These are phyloP conservation scores for Combretum micranthum DNA, from an alignment of 345 rosid genomes.

Conservation along the genomic window DNA sequence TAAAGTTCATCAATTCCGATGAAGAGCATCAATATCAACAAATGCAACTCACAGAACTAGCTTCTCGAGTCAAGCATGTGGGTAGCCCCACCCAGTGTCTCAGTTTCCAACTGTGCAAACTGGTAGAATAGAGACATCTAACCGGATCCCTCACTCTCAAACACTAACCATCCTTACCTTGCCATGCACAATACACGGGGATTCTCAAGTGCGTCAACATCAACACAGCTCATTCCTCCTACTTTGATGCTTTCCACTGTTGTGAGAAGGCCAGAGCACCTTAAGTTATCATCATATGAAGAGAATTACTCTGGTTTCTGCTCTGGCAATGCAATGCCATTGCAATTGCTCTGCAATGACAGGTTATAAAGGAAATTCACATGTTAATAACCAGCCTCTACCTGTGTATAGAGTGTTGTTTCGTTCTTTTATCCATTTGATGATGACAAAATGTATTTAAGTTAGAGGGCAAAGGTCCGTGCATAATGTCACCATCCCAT, in stretches of 20 bases:
- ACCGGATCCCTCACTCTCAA: slow-evolving; percentile 19
- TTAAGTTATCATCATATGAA: slow-evolving; percentile 32
- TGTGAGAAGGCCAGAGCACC: slow-evolving; percentile 45
- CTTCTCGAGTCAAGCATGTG: slow-evolving; percentile 32
- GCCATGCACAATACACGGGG: slow-evolving; percentile 20
- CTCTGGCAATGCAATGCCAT: slow-evolving; percentile 32
- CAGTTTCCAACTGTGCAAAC: slow-evolving; percentile 40
- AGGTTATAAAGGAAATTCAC: slow-evolving; percentile 19
- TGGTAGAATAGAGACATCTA: slow-evolving; percentile 29
- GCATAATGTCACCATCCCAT: too few relatives aligned
- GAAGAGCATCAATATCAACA: slow-evolving; percentile 40
- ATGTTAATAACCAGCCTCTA: neutral
- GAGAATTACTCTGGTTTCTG: slow-evolving; percentile 26
- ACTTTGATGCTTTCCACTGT: slow-evolving; percentile 28
- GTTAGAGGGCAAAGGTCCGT: too few relatives aligned
- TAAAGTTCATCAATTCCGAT: slow-evolving; percentile 13
- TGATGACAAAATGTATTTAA: too few relatives aligned
- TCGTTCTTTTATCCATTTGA: too few relatives aligned
- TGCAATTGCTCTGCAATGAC: slow-evolving; percentile 60
- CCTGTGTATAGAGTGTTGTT: too few relatives aligned
- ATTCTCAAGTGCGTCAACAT: slow-evolving; percentile 28
- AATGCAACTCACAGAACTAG: slow-evolving; percentile 43
- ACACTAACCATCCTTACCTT: slow-evolving; percentile 20
- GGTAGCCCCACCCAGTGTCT: slow-evolving; percentile 22
- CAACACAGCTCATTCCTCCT: slow-evolving; percentile 31